phyloP scores from a whole-genome alignment of 768 basidiomycete species.

The Pisolithus microcarpus region DNA sequence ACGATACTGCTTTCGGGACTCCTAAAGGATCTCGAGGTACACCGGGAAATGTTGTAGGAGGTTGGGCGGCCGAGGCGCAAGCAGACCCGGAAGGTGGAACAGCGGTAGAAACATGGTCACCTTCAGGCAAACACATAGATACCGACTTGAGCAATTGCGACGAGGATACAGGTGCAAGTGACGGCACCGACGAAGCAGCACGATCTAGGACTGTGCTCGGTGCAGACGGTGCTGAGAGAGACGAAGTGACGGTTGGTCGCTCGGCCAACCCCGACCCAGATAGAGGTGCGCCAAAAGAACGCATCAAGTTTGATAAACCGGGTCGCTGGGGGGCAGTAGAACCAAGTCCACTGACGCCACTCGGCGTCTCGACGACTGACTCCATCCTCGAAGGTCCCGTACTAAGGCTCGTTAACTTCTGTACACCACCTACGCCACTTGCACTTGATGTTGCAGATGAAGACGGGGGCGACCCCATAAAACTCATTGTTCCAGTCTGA shows the following conservation, averaged over 20 bases:
- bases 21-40: neutral
- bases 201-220: neutral
- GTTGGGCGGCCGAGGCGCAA: neutral
- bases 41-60: neutral
- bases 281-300: conserved; percentile 11
- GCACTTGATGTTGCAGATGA: neutral
- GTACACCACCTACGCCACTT: conserved; percentile 2
- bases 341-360: conserved; percentile 1
- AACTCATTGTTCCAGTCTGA: conserved; percentile 9
- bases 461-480: conserved; percentile 11
- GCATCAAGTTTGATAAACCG: conserved; percentile 13
- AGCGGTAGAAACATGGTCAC: too few species aligned
- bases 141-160: neutral
- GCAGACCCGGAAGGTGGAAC: too few species aligned
- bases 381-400: conserved; percentile 16
- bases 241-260: conserved; percentile 10
- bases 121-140: neutral
- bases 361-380: conserved; percentile 9
- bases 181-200: neutral
- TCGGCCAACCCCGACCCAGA: conserved; percentile 13
- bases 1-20: neutral
- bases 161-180: neutral
- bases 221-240: conserved; percentile 7
- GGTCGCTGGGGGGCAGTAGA: conserved; percentile 16
- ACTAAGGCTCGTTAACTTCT: conserved; percentile 14